A percentile compares a stretch with the other conserved stretches of the same genome.
Conservation (phyloP, 176 grass and related monocot species). For the Canna indica region DNA sequence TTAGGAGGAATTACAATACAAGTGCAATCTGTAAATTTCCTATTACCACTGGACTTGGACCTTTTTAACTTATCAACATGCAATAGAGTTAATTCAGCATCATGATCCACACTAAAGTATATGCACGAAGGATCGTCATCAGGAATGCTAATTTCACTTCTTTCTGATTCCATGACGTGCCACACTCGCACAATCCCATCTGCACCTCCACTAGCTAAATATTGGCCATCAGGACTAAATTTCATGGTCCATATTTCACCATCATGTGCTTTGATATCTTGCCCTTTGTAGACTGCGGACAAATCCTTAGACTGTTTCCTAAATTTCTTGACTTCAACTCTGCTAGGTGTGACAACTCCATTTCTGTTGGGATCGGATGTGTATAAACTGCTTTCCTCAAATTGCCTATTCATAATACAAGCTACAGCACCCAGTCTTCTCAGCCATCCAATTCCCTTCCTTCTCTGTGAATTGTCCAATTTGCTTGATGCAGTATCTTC, state of each 20-base stretch:
- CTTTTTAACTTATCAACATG: constrained; percentile 27
- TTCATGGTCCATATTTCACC: constrained; percentile 81
- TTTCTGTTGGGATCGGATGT: constrained; percentile 35
- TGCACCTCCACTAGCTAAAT: constrained; percentile 69
- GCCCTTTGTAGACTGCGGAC: constrained; percentile 63
- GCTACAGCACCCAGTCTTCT: constrained; percentile 39
- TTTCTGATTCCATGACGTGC: constrained; percentile 42
- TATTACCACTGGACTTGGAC: constrained; percentile 34
- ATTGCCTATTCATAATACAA: constrained; percentile 31
- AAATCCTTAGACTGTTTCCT: constrained; percentile 60
- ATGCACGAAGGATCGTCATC: constrained; percentile 61
- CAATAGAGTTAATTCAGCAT: constrained; percentile 33
- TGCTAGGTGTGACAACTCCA: constrained; percentile 27
- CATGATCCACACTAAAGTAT: constrained; percentile 44
- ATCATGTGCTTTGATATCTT: constrained; percentile 68
- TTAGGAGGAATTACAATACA: constrained; percentile 66
- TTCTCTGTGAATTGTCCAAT: constrained; percentile 16
- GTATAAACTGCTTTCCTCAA: constrained; percentile 36
- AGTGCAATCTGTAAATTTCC: constrained; percentile 42
- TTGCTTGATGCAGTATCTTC: constrained; percentile 4
- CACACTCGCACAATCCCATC: constrained; percentile 78
- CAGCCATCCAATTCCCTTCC: constrained; percentile 54
- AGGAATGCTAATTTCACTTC: constrained; percentile 35
- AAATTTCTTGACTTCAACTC: constrained; percentile 52
- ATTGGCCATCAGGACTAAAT: constrained; percentile 77